A percentile compares a stretch with the other conserved stretches of the same genome.
phyloP scores from a whole-genome alignment of 129 eudicot species.

The Escallonia herrerae region DNA sequence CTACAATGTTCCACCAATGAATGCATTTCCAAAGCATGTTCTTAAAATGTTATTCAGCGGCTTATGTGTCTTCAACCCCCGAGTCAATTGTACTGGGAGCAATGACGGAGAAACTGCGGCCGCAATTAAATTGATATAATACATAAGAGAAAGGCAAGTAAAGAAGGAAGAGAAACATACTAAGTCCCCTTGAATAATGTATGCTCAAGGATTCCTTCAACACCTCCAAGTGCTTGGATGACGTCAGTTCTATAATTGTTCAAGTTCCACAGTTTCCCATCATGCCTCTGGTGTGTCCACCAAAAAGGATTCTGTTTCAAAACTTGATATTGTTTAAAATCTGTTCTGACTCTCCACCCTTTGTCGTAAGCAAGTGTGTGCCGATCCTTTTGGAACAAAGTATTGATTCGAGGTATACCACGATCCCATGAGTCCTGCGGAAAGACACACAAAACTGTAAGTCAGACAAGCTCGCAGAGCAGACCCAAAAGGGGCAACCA shows the following conservation, averaged over 20 bases:
- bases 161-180: constrained; percentile 29
- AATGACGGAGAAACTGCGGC: too few species aligned
- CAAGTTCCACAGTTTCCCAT: constrained; percentile 96
- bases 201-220: constrained; percentile 94
- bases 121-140: too few species aligned
- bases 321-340: constrained; percentile 92
- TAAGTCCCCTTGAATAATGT: constrained; percentile 97
- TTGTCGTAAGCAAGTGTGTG: constrained; percentile 98
- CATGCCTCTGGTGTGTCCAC: constrained; percentile 99
- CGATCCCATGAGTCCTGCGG: constrained; percentile 95
- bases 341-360: constrained; percentile 99
- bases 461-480: too few species aligned
- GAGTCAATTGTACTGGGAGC: too few species aligned
- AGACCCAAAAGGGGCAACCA: too few species aligned
- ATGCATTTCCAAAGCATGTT: too few species aligned
- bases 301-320: constrained; percentile 96
- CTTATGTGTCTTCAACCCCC: too few species aligned
- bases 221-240: constrained; percentile 98
- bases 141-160: not conserved
- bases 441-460: not conserved
- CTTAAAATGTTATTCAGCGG: too few species aligned
- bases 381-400: constrained; percentile 94
- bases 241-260: constrained; percentile 96
- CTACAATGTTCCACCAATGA: too few species aligned
- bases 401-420: constrained; percentile 94